phyloP scores from a whole-genome alignment of 176 grass and related monocot genomes.

The Puya raimondii region DNA sequence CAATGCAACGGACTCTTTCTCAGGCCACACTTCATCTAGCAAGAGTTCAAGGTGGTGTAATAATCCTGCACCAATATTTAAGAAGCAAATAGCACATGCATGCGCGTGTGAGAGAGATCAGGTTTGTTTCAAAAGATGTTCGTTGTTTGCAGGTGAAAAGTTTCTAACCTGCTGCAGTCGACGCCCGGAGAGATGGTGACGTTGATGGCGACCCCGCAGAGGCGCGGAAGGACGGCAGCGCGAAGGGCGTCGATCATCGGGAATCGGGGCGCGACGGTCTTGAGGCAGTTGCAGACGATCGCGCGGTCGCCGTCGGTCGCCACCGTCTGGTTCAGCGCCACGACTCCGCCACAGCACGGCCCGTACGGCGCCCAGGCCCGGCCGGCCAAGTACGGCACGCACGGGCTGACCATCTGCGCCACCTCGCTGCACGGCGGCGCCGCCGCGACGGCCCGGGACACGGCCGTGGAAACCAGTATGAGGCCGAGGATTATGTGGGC shows the following conservation, averaged over 20 bases:
- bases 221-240: slow-evolving; percentile 15
- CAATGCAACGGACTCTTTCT: no score
- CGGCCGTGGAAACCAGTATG: background rate
- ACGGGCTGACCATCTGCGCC: slow-evolving; percentile 17
- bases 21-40: no score
- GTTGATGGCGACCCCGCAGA: slow-evolving; percentile 22
- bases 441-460: background rate
- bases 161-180: slow-evolving; percentile 18
- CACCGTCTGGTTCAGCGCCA: slow-evolving; percentile 13
- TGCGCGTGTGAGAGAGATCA: no score
- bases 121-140: no score
- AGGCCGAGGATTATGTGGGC: no score
- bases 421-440: slow-evolving; percentile 24
- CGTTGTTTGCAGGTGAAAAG: no score
- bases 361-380: slow-evolving; percentile 9
- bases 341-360: slow-evolving; percentile 16
- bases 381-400: slow-evolving; percentile 19
- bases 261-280: slow-evolving; percentile 14
- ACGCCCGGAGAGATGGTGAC: slow-evolving; percentile 23
- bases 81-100: no score
- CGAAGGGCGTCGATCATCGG: slow-evolving; percentile 14
- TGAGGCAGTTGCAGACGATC: slow-evolving; percentile 26
- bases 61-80: no score
- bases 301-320: slow-evolving; percentile 5
- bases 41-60: no score